Conservation (phyloP, 2,329 filamentous ascomycete genomes). For the Dothistroma pini region DNA sequence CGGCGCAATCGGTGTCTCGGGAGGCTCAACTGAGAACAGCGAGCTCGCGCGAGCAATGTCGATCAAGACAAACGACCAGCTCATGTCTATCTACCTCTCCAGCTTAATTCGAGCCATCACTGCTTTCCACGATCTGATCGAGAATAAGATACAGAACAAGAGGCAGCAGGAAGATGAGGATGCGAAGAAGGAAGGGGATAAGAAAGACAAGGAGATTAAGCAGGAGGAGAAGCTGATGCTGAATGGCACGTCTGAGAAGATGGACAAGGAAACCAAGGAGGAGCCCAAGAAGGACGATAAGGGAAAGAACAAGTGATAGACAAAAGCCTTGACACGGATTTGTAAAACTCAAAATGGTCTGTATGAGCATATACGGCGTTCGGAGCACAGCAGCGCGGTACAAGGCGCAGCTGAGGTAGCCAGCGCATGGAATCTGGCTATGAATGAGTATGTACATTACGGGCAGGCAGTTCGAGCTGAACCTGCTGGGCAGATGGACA, state of each 20-base stretch:
- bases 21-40: conserved; percentile 59
- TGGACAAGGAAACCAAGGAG: conserved; percentile 47
- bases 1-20: conserved; percentile 52
- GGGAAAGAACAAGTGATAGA: conserved; percentile 53
- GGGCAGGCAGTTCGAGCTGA: conserved; percentile 7
- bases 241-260: conserved; percentile 53
- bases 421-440: conserved; percentile 13
- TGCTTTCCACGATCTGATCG: conserved; percentile 97
- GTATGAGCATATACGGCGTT: conserved; percentile 23
- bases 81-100: conserved; percentile 97
- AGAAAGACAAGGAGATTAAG: conserved; percentile 48
- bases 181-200: conserved; percentile 64
- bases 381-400: conserved; percentile 19
- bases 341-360: conserved; percentile 20
- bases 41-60: conserved; percentile 96
- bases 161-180: conserved; percentile 97
- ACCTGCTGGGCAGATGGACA: background rate
- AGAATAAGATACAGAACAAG: conserved; percentile 99
- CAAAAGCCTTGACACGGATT: conserved; percentile 4
- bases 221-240: conserved; percentile 64
- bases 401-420: conserved; percentile 13
- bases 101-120: conserved; percentile 97
- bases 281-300: conserved; percentile 53
- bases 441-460: conserved; percentile 24
- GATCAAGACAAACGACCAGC: conserved; percentile 98